Percentiles rank a stretch among this genome's conserved stretches.
phyloP scores from a whole-genome alignment of 2,329 filamentous ascomycete genomes.

The Epichloe gansuensis region DNA sequence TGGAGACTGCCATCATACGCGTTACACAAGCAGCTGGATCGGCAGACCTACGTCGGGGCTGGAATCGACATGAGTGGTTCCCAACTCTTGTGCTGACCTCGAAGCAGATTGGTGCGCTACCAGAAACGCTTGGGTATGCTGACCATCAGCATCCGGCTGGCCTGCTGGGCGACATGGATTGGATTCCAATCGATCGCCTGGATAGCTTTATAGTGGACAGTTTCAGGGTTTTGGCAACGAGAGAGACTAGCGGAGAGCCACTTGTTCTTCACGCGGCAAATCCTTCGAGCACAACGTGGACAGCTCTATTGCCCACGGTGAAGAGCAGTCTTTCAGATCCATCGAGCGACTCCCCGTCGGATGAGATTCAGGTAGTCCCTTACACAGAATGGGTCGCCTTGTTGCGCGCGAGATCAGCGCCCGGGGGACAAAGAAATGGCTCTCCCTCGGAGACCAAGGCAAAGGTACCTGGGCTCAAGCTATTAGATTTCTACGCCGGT shows the following conservation, averaged over 20 bases:
- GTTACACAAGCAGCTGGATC: conserved; percentile 4
- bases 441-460: neutral
- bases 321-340: neutral
- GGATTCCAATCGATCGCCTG: conserved; percentile 6
- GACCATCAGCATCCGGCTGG: neutral
- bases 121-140: conserved; percentile 1
- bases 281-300: conserved; percentile 4
- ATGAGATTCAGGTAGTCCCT: neutral
- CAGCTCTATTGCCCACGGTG: conserved; percentile 1
- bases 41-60: neutral
- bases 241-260: neutral
- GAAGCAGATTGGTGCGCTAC: conserved; percentile 2
- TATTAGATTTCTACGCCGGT: conserved; percentile 4
- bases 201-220: conserved; percentile 1
- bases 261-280: conserved; percentile 4
- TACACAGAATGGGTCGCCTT: conserved; percentile 1
- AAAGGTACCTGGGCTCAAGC: conserved; percentile 3
- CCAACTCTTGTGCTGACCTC: conserved; percentile 6
- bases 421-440: neutral
- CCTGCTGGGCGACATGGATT: conserved; percentile 2
- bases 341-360: too few species aligned
- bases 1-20: conserved; percentile 2
- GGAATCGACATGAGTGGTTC: conserved; percentile 6
- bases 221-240: neutral
- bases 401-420: neutral